Percentiles rank a stretch among this genome's conserved stretches.
Evolutionary conservation across 1,139 yeast species (phyloP).

Genomic region (Candida gigantensis): DNA sequence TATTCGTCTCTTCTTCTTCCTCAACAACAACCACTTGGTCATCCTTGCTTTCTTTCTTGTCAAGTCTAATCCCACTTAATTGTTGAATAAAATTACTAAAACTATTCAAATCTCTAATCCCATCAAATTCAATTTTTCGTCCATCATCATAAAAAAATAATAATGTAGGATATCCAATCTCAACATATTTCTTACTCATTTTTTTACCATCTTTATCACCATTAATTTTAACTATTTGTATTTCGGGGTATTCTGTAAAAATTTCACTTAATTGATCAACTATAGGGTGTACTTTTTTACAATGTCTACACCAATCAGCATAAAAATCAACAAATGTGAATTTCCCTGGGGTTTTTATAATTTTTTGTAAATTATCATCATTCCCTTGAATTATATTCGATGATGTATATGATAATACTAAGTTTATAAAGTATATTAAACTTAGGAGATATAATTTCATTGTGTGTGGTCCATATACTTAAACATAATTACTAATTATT

Average conservation of each 20-base stretch:
- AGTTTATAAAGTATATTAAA: conserved; percentile 1
- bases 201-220: conserved; percentile 64
- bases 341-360: conserved; percentile 57
- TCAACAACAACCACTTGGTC: conserved; percentile 8
- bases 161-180: conserved; percentile 68
- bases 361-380: conserved; percentile 53
- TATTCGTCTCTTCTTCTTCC: conserved; percentile 15
- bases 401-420: conserved; percentile 11
- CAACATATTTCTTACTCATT: conserved; percentile 54
- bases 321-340: conserved; percentile 72
- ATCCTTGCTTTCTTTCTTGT: conserved; percentile 15
- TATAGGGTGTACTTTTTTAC: conserved; percentile 65
- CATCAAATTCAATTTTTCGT: conserved; percentile 47
- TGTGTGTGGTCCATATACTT: no score
- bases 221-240: conserved; percentile 62
- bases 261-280: conserved; percentile 59
- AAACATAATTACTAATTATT: no score
- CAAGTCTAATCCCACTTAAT: conserved; percentile 31
- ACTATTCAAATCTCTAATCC: conserved; percentile 46
- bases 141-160: conserved; percentile 55
- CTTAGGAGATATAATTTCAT: background rate
- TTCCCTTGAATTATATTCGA: conserved; percentile 28
- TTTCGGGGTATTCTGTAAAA: conserved; percentile 45
- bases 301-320: conserved; percentile 83
- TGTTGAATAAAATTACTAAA: conserved; percentile 50